phyloP scores from a whole-genome alignment of 768 basidiomycete genomes.

The Fibroporia radiculosa region DNA sequence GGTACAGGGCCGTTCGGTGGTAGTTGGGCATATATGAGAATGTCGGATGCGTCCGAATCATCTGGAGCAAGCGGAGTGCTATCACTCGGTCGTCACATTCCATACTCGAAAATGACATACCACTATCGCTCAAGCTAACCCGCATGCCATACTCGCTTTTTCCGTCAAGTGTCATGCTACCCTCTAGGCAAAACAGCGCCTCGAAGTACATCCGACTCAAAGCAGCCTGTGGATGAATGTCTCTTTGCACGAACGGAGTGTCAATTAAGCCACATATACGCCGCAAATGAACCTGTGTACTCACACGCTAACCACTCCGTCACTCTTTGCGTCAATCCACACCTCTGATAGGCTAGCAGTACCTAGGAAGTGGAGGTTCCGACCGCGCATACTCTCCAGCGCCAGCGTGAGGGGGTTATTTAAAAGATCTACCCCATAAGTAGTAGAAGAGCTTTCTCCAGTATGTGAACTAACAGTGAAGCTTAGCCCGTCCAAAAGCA shows the following conservation, averaged over 20 bases:
- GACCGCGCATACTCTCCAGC: constrained; percentile 73
- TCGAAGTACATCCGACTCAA: constrained; percentile 64
- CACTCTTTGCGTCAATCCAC: constrained; percentile 50
- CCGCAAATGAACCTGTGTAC: constrained; percentile 35
- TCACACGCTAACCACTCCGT: constrained; percentile 35
- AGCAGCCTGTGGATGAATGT: constrained; percentile 59
- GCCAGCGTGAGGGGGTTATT: constrained; percentile 65
- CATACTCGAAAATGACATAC: constrained; percentile 29
- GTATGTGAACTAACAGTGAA: constrained; percentile 31
- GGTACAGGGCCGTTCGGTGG: constrained; percentile 10
- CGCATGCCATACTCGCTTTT: constrained; percentile 53
- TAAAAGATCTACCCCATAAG: constrained; percentile 30
- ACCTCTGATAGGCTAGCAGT: constrained; percentile 44
- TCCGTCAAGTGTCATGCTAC: constrained; percentile 25
- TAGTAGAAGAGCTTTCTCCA: neutral
- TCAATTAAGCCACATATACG: constrained; percentile 1
- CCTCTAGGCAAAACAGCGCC: constrained; percentile 51
- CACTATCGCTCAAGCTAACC: constrained; percentile 62
- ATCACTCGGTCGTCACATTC: neutral
- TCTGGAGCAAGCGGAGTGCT: constrained; percentile 28
- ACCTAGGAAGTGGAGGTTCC: constrained; percentile 53
- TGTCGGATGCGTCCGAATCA: constrained; percentile 62
- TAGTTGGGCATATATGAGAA: constrained; percentile 46
- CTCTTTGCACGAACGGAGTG: constrained; percentile 40
- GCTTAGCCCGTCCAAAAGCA: constrained; percentile 66